Evolutionary conservation across 148 eudicot genomes (phyloP), one percentile per base, ranked within the genome.

Genomic region (Amaranthus cruentus): DNA sequence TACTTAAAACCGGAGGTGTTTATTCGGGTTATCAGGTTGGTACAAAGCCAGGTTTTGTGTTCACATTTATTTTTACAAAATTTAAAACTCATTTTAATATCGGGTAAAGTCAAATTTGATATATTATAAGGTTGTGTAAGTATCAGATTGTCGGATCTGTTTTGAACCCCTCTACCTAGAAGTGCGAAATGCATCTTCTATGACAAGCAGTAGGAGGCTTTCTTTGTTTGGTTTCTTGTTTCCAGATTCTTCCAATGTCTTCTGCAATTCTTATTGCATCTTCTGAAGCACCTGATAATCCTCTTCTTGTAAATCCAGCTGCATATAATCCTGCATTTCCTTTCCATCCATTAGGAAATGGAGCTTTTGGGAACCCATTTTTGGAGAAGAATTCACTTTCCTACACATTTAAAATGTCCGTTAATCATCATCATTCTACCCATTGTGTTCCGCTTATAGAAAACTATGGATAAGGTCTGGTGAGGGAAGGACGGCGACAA

Each of bases 291-390:
- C 97, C 97, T 18, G 90, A 89, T 9, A 91, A 78, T 2, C 97
- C 97, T 84, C 89, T 83, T 66, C 82, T 86, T 72, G 97, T 89
- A 81, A 91, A 91, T 21, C 97, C 97, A 73, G 82, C 93, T 64
- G 97, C 91, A 73, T 91, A 91, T 10, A 91, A 76, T 47, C 97
- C 97, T 13, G 74, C 78, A 74, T 86, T 86, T 8, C 97, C 97
- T 74, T 89, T 91, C 97, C 97, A 91, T 7, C 97, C 91, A 71
- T 87, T 83, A 66, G 97, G 97, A 54, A 91, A 91, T 74, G 93
- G 87, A 5, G 87, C 74, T 79, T 60, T 83, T 14, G 93, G 91
- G 56, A 89, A 70, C 62, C 97, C 97, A 65, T 84, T 82, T 61
- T 73, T 60, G 47, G 86, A 81, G 71, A 91, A 91, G 79, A 91